Conservation (phyloP, 495 filamentous ascomycete species). For the Ascobolus immersus region DNA sequence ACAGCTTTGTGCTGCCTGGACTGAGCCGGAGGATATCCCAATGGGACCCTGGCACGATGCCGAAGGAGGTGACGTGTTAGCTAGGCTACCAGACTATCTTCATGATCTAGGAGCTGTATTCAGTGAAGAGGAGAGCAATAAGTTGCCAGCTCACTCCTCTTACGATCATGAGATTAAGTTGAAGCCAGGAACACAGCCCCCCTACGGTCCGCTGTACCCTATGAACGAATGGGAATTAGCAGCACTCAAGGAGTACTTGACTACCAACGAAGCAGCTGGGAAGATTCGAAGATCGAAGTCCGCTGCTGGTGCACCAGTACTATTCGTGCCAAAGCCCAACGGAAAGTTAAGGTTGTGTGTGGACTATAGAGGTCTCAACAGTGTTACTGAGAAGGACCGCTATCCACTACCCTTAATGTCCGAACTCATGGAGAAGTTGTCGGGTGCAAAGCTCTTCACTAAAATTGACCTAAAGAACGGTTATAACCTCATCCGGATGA, state of each 20-base stretch:
- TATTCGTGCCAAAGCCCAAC: slow-evolving; percentile 18
- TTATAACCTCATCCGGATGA: slow-evolving; percentile 19
- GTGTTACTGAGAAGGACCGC: not conserved
- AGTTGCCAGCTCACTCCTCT: no score
- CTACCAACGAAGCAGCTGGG: not conserved
- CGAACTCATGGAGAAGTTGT: slow-evolving; percentile 13
- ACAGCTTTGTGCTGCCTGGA: no score
- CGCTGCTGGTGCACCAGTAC: slow-evolving; percentile 10
- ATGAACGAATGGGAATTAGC: no score
- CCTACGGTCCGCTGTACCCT: no score
- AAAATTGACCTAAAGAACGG: slow-evolving; percentile 20
- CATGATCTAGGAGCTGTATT: no score
- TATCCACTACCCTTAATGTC: slow-evolving; percentile 18
- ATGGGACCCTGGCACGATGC: no score
- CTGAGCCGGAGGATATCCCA: no score
- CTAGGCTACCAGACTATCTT: no score
- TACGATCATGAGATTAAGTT: no score
- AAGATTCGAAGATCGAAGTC: not conserved
- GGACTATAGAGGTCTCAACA: slow-evolving; percentile 10
- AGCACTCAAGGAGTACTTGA: not conserved
- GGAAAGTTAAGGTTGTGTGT: slow-evolving; percentile 15
- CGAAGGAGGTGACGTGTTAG: no score
- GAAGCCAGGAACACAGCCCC: no score
- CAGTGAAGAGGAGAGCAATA: no score
- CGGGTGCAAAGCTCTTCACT: slow-evolving; percentile 9